Evolutionary conservation across 495 filamentous ascomycete genomes (phyloP), one percentile per base, ranked within the genome.

Genomic region (Acidomyces sp.): DNA sequence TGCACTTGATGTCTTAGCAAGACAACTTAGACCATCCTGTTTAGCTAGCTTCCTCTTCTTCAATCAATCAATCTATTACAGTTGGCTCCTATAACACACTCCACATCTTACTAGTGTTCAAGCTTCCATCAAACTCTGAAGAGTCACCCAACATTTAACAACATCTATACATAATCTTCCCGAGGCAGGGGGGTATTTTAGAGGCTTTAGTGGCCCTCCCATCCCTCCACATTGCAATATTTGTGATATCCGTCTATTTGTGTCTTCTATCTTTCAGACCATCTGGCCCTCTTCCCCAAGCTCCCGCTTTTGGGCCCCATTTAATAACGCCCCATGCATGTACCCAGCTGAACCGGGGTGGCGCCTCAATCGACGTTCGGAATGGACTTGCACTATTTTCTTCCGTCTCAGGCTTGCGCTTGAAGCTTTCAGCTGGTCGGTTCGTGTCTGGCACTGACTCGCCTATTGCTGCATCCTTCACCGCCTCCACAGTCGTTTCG

Each of bases 321-420:
- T 51, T 61, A 49, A 65, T 56, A 44, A 65, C 66, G 0, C 66
- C 66, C 71, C 68, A 75, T 23, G 61, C 62, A 61, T 73, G 70
- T 34, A 50, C 60, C 60, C 56, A 63, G 16, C 53, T 49, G 42
- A 74, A 59, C 46, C 61, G 66, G 15, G 64, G 66, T 34, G 69
- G 66, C 32, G 62, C 53, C 34, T 67, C 64, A 13, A 27, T 27
- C 24, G 49, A 54, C 34, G 57, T 66, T 9, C 65, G 49, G 34
- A 71, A 70, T 10, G 66, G 62, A 52, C 63, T 68, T 21, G 62
- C 56, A 36, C 15, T 27, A 13, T 49, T 46, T 5, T 48, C 25
- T 28, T 39, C 28, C 37, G 42, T 12, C 47, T 37, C 35, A 43
- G 43, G 13, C 68, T 34, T 0, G 37, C 29, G 28, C 30, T 26